Conservation (phyloP, 257 asterid genomes). For the Scutellaria barbata region DNA sequence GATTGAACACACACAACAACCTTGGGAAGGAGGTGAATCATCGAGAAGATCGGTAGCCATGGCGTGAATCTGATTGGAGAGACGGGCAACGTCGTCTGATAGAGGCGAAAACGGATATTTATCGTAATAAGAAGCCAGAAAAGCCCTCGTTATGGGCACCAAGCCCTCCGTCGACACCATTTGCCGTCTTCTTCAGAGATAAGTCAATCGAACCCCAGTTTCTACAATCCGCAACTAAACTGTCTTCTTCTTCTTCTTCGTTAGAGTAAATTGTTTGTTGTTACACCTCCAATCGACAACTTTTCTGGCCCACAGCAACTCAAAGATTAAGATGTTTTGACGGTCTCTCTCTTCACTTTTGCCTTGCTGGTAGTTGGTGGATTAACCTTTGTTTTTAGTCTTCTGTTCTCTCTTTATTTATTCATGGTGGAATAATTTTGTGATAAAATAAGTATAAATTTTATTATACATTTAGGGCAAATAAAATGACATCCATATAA, state of each 20-base stretch:
- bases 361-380: slow-evolving; percentile 8
- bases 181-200: slow-evolving; percentile 1
- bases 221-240: slow-evolving; percentile 7
- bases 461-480: neutral
- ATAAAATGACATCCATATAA: neutral
- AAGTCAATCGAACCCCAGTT: slow-evolving; percentile 13
- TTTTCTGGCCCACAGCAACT: slow-evolving; percentile 9
- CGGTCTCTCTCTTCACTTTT: neutral
- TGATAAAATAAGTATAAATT: neutral
- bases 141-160: slow-evolving; percentile 93
- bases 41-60: slow-evolving; percentile 65
- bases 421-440: neutral
- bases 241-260: neutral
- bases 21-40: slow-evolving; percentile 63
- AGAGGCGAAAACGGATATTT: slow-evolving; percentile 73
- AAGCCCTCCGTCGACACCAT: slow-evolving; percentile 90
- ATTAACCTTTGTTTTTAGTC: neutral
- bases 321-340: slow-evolving; percentile 18
- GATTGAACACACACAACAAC: slow-evolving; percentile 38
- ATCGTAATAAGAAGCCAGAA: slow-evolving; percentile 82
- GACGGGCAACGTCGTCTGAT: slow-evolving; percentile 66
- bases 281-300: neutral
- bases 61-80: slow-evolving; percentile 65
- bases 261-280: neutral
- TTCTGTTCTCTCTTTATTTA: neutral